Percentiles rank a stretch among this genome's conserved stretches.
Conservation (phyloP, 371 early-diverging fungal species). For the Dipsacomyces acuminosporus region DNA sequence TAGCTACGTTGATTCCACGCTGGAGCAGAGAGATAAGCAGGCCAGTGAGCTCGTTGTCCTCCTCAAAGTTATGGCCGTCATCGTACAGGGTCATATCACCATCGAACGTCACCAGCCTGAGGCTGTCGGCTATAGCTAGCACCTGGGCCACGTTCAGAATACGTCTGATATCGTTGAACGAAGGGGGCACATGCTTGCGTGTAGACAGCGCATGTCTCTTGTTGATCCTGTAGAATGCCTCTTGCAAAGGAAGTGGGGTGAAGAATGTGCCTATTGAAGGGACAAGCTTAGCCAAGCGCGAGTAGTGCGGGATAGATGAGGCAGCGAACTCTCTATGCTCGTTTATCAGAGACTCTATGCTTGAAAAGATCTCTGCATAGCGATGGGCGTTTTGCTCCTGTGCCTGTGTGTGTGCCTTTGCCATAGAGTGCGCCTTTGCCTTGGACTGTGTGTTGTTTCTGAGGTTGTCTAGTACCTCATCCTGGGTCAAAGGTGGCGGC, state of each 20-base stretch:
- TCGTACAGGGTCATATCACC: conserved; percentile 87
- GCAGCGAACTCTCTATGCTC: conserved; percentile 45
- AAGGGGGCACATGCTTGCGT: conserved; percentile 71
- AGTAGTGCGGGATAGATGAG: conserved; percentile 58
- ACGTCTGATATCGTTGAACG: conserved; percentile 80
- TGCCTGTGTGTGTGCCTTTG: conserved; percentile 5
- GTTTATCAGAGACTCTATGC: conserved; percentile 63
- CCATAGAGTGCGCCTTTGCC: no score
- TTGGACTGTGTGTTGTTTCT: no score
- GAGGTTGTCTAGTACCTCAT: not conserved
- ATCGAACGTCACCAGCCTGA: conserved; percentile 52
- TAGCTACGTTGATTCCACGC: conserved; percentile 60
- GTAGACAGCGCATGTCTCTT: conserved; percentile 59
- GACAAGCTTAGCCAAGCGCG: conserved; percentile 65
- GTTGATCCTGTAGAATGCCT: conserved; percentile 60
- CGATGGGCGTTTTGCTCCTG: conserved; percentile 50
- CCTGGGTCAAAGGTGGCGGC: conserved; percentile 29
- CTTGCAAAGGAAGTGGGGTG: conserved; percentile 66
- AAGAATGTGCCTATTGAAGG: conserved; percentile 74
- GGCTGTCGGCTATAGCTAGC: conserved; percentile 51
- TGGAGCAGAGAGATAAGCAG: conserved; percentile 59
- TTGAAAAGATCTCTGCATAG: conserved; percentile 64
- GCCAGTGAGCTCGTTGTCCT: conserved; percentile 56
- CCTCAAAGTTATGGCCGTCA: conserved; percentile 74
- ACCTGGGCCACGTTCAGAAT: conserved; percentile 79